These are phyloP conservation scores for Salicornia ramosissima DNA, from an alignment of 148 eudicot genomes.

Conservation along the genomic window DNA sequence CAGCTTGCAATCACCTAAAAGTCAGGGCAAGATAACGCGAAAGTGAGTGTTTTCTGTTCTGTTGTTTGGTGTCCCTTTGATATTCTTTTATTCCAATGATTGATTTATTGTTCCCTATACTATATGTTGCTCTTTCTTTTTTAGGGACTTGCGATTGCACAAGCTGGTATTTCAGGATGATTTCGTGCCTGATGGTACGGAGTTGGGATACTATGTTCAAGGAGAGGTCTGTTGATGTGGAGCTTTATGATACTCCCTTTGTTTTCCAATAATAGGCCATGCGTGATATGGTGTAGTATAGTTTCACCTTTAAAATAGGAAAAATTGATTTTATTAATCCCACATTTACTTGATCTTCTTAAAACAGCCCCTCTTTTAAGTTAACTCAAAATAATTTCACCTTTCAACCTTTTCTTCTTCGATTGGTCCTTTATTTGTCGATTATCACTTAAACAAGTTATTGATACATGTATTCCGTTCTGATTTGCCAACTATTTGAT, in stretches of 20 bases:
- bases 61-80: slow-evolving; percentile 1
- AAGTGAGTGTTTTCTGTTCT: slow-evolving; percentile 50
- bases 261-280: not conserved
- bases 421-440: too few relatives aligned
- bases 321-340: too few relatives aligned
- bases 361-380: too few relatives aligned
- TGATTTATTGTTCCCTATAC: not conserved
- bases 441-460: too few relatives aligned
- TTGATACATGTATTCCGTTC: too few relatives aligned
- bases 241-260: not conserved
- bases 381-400: too few relatives aligned
- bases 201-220: slow-evolving; percentile 49
- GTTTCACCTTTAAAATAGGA: too few relatives aligned
- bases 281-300: not conserved
- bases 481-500: too few relatives aligned
- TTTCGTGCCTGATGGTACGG: slow-evolving; percentile 74
- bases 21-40: slow-evolving; percentile 58
- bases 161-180: slow-evolving; percentile 63
- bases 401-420: too few relatives aligned
- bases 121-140: slow-evolving; percentile 6
- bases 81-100: slow-evolving; percentile 2
- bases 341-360: too few relatives aligned
- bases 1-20: slow-evolving; percentile 35
- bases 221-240: slow-evolving; percentile 50
- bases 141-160: slow-evolving; percentile 77